Percentiles rank a stretch among this genome's conserved stretches.
Evolutionary conservation across 78 protist species (phyloP).

Genomic region (Protostelium mycophagum): DNA sequence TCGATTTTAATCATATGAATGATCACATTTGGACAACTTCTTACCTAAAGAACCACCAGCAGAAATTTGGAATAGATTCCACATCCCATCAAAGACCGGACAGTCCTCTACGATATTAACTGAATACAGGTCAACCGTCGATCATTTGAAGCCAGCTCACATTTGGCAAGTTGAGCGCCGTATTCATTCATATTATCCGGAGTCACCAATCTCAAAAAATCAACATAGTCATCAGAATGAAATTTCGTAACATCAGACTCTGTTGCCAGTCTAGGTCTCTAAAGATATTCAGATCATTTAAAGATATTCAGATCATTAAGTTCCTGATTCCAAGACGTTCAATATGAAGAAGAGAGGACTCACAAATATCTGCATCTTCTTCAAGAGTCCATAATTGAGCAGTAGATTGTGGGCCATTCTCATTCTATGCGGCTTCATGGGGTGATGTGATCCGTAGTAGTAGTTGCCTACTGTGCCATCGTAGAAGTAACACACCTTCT

Average conservation of each 20-base stretch:
- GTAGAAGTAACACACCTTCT: neutral
- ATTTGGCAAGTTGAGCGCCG: slow-evolving; percentile 37
- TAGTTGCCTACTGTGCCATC: slow-evolving; percentile 38
- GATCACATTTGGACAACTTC: neutral
- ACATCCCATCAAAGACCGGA: slow-evolving; percentile 98
- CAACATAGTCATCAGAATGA: slow-evolving; percentile 95
- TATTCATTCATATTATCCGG: slow-evolving; percentile 79
- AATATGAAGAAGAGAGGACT: neutral
- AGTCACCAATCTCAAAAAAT: slow-evolving; percentile 80
- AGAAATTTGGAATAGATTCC: slow-evolving; percentile 88
- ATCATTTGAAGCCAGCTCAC: slow-evolving; percentile 9
- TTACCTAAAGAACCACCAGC: slow-evolving; percentile 93
- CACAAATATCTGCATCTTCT: slow-evolving; percentile 78
- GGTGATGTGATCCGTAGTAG: slow-evolving; percentile 89
- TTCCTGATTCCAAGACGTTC: neutral
- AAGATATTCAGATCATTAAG: neutral
- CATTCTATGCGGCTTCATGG: slow-evolving; percentile 98
- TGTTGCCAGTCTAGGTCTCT: slow-evolving; percentile 85
- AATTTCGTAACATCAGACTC: slow-evolving; percentile 81
- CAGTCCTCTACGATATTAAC: slow-evolving; percentile 97
- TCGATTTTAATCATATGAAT: too few relatives aligned
- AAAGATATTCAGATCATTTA: neutral
- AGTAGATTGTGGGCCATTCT: slow-evolving; percentile 90
- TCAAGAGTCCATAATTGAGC: slow-evolving; percentile 88
- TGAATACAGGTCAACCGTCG: neutral